These are phyloP conservation scores for Penicillium sp. DNA, from an alignment of 2,329 filamentous ascomycete species.

Conservation along the genomic window DNA sequence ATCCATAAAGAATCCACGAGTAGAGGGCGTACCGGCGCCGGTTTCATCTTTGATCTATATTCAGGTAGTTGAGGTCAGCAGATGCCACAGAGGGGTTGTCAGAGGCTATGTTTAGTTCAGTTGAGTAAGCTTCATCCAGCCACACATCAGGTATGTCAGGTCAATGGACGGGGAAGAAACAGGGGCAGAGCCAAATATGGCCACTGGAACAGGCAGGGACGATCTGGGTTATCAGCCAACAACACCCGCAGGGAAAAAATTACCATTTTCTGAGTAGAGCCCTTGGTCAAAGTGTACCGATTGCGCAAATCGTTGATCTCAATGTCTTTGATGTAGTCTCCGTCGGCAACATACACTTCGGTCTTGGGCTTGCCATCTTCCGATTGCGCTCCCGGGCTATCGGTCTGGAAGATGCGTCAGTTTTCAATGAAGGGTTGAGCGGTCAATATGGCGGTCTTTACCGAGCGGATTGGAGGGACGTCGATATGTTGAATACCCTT, in stretches of 20 bases:
- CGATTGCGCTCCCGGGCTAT: constrained; percentile 51
- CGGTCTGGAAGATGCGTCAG: constrained; percentile 21
- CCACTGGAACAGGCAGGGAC: constrained; percentile 29
- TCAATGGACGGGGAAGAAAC: constrained; percentile 17
- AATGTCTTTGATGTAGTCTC: constrained; percentile 97
- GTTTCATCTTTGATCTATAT: constrained; percentile 99
- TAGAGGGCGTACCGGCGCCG: constrained; percentile 87
- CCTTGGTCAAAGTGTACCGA: constrained; percentile 94
- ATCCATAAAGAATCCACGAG: constrained; percentile 38
- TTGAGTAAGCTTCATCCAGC: constrained; percentile 63
- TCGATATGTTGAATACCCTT: constrained; percentile 88
- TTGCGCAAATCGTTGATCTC: constrained; percentile 98
- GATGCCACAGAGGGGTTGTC: constrained; percentile 66
- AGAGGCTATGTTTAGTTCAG: constrained; percentile 54
- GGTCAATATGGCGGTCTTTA: constrained; percentile 28
- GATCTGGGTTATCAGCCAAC: constrained; percentile 60
- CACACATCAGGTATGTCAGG: constrained; percentile 41
- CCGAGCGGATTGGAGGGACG: constrained; percentile 69
- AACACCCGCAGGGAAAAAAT: constrained; percentile 62
- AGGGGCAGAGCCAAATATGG: constrained; percentile 19
- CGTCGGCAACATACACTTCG: constrained; percentile 90
- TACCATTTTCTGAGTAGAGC: constrained; percentile 99
- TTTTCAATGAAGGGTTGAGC: not conserved
- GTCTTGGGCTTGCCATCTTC: constrained; percentile 64
- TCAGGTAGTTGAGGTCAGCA: constrained; percentile 88